Evolutionary conservation across 306 rosid species (phyloP).

Genomic region (Fragaria ananassa): DNA sequence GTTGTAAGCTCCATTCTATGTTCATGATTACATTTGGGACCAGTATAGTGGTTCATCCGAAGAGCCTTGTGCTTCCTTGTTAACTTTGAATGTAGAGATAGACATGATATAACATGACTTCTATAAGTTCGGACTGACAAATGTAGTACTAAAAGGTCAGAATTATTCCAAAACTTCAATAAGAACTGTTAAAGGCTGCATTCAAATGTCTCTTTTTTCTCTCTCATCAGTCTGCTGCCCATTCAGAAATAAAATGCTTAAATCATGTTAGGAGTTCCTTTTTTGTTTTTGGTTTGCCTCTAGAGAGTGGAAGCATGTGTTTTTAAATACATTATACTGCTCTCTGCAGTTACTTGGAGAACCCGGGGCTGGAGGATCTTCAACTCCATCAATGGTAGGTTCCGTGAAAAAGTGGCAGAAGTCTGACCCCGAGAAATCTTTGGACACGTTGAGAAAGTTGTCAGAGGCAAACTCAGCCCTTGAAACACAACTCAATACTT

Average conservation of each 20-base stretch:
- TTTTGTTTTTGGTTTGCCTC: not conserved
- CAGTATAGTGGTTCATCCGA: not conserved
- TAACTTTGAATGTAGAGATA: not conserved
- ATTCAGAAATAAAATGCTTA: not conserved
- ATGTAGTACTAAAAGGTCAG: too few relatives aligned
- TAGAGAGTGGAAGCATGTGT: slow-evolving; percentile 6
- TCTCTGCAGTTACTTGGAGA: slow-evolving; percentile 81
- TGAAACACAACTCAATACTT: slow-evolving; percentile 60
- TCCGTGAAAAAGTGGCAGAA: slow-evolving; percentile 96
- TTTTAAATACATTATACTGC: slow-evolving; percentile 26
- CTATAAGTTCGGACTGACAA: not conserved
- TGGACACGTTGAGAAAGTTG: slow-evolving; percentile 80
- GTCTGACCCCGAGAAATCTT: slow-evolving; percentile 63
- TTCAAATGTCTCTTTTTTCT: not conserved
- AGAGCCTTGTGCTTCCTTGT: not conserved
- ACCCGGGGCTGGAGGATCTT: slow-evolving; percentile 96
- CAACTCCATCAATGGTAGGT: slow-evolving; percentile 98
- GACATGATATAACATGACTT: not conserved
- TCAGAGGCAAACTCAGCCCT: slow-evolving; percentile 74
- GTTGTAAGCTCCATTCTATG: not conserved
- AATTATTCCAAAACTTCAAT: not conserved
- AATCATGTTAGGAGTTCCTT: not conserved
- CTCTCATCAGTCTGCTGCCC: not conserved
- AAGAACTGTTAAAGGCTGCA: not conserved
- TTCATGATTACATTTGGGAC: not conserved